Evolutionary conservation across 2,329 filamentous ascomycete genomes (phyloP).

Genomic region (Colletotrichum sp.): DNA sequence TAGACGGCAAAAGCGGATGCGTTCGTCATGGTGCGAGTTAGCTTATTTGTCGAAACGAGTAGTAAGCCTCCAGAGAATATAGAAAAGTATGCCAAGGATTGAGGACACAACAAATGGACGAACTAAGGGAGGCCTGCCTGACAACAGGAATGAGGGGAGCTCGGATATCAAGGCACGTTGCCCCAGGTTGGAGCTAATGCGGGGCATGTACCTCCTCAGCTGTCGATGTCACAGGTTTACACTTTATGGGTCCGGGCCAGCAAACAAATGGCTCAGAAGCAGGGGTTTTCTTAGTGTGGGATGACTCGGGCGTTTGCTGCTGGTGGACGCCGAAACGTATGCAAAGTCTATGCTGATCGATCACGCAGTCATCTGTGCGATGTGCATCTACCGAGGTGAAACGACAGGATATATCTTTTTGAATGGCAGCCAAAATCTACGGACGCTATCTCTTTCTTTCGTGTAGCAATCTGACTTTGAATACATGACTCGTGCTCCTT

Average conservation of each 20-base stretch:
- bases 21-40: neutral
- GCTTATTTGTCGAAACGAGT: neutral
- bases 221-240: neutral
- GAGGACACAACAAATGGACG: neutral
- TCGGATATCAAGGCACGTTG: neutral
- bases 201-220: neutral
- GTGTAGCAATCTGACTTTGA: neutral
- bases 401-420: neutral
- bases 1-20: slow-evolving; percentile 1
- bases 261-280: neutral
- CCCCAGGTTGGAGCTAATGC: neutral
- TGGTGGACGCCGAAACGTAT: neutral
- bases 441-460: neutral
- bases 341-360: neutral
- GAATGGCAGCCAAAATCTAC: neutral
- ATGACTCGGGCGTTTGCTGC: neutral
- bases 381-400: neutral
- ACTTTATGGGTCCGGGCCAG: neutral
- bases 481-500: neutral
- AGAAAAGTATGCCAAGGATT: neutral
- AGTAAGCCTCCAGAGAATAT: neutral
- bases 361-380: neutral
- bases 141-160: neutral
- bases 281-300: neutral
- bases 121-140: neutral